Percentiles rank a stretch among this genome's conserved stretches.
These are phyloP conservation scores for Thermothelomyces thermophilus DNA, from an alignment of 2,329 filamentous ascomycete species.

Conservation along the genomic window DNA sequence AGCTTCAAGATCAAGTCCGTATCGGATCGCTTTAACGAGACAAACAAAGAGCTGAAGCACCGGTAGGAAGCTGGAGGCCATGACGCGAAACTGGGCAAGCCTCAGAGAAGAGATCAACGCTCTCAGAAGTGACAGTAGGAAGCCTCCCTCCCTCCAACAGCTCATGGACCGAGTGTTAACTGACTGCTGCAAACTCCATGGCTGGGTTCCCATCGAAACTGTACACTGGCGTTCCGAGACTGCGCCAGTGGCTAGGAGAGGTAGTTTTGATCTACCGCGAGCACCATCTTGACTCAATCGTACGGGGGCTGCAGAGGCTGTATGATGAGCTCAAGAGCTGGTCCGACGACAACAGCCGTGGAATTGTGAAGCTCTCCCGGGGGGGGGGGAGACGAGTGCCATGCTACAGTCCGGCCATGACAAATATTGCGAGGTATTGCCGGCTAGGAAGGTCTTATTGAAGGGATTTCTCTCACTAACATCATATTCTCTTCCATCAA, in stretches of 20 bases:
- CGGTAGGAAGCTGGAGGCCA: not conserved
- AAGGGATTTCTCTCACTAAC: no score
- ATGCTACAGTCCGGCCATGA: constrained; percentile 1
- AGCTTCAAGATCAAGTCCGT: not conserved
- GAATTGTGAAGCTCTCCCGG: constrained; percentile 1
- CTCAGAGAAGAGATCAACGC: not conserved
- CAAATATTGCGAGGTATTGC: not conserved
- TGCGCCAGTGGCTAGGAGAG: constrained; percentile 12
- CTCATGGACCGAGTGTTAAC: not conserved
- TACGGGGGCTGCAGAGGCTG: not conserved
- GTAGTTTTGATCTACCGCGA: not conserved
- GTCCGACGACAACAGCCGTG: not conserved
- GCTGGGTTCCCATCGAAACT: constrained; percentile 7
- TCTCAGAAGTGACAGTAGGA: not conserved
- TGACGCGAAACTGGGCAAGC: not conserved
- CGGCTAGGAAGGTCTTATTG: not conserved
- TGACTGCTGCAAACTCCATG: not conserved
- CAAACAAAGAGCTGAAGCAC: not conserved
- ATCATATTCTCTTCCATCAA: no score
- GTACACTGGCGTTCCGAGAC: constrained; percentile 9
- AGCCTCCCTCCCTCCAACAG: accelerated
- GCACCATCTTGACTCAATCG: constrained; percentile 4
- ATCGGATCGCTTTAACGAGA: not conserved
- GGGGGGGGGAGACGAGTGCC: not conserved
- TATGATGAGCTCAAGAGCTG: constrained; percentile 6